phyloP scores from a whole-genome alignment of 805 yeast genomes.

The Scheffersomyces ergatensis region DNA sequence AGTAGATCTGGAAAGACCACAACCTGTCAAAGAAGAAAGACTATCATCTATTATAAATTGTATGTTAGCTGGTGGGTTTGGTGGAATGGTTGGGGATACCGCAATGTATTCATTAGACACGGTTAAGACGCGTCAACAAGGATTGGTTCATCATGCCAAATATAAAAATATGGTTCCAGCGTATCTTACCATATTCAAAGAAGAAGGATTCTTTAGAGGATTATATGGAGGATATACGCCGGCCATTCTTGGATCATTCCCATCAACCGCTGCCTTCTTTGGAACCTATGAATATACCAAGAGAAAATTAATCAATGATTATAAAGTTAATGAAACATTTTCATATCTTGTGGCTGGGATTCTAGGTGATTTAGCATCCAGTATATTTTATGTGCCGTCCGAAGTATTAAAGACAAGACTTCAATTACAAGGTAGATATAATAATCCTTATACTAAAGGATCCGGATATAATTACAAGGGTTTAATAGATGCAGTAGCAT shows the following conservation, averaged over 20 bases:
- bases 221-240: constrained; percentile 91
- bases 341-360: constrained; percentile 85
- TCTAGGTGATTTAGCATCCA: constrained; percentile 88
- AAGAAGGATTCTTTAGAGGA: constrained; percentile 85
- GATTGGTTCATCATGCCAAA: constrained; percentile 67
- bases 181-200: constrained; percentile 65
- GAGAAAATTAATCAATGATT: constrained; percentile 62
- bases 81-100: constrained; percentile 91
- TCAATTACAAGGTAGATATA: constrained; percentile 86
- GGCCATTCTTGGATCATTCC: constrained; percentile 89
- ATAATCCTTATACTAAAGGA: constrained; percentile 66
- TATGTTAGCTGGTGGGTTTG: constrained; percentile 89
- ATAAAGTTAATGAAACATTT: constrained; percentile 69
- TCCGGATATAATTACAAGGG: constrained; percentile 87
- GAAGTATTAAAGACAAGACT: constrained; percentile 92
- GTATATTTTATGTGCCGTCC: constrained; percentile 88
- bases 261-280: constrained; percentile 92
- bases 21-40: not conserved
- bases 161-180: constrained; percentile 78
- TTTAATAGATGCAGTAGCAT: constrained; percentile 64
- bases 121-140: constrained; percentile 96
- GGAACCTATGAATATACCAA: constrained; percentile 85
- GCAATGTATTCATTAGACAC: constrained; percentile 96
- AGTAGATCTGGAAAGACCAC: constrained; percentile 6
- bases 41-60: constrained; percentile 52